Percentiles rank a stretch among this genome's conserved stretches.
Evolutionary conservation across 2,329 filamentous ascomycete genomes (phyloP).

Genomic region (Alternaria burnsii): DNA sequence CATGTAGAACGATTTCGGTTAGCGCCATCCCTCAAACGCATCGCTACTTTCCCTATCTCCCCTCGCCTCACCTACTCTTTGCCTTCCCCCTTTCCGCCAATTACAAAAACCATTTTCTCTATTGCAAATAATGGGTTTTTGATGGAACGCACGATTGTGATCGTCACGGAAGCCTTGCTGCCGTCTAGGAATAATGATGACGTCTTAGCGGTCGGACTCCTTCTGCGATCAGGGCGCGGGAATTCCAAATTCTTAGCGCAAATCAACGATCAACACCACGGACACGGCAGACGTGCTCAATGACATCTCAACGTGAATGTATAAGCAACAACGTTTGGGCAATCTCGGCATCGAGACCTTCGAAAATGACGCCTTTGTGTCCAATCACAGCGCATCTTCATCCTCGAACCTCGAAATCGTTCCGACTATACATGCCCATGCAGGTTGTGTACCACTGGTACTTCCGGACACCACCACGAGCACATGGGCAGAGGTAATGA

Average conservation of each 20-base stretch:
- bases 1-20: neutral
- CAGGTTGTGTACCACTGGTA: constrained; percentile 2
- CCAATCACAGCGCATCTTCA: constrained; percentile 32
- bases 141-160: neutral
- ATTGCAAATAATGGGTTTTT: neutral
- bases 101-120: neutral
- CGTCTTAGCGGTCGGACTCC: constrained; percentile 8
- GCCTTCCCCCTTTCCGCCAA: neutral
- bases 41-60: neutral
- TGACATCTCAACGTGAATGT: neutral
- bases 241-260: constrained; percentile 6
- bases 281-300: neutral
- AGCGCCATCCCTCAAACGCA: neutral
- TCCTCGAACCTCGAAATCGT: constrained; percentile 5
- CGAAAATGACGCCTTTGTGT: neutral
- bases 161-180: constrained; percentile 2
- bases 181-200: constrained; percentile 7
- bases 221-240: constrained; percentile 1
- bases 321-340: no score
- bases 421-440: constrained; percentile 10
- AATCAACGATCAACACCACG: neutral
- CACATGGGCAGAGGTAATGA: constrained; percentile 1
- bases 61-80: neutral
- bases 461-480: neutral
- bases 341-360: no score